A percentile compares a stretch with the other conserved stretches of the same genome.
phyloP scores from a whole-genome alignment of 176 grass and related monocot species.

The Oryza glaberrima region DNA sequence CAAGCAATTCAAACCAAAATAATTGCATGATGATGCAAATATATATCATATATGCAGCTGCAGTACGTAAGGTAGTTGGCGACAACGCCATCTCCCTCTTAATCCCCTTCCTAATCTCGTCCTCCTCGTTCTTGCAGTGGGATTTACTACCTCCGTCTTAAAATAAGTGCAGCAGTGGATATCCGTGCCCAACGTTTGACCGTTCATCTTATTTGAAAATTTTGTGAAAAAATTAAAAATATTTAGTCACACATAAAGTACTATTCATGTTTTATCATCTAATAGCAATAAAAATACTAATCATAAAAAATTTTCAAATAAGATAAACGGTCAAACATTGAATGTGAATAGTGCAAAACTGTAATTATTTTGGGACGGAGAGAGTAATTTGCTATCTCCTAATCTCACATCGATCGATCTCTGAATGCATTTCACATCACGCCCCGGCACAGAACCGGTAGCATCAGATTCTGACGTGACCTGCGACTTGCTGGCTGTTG shows the following conservation, averaged over 20 bases:
- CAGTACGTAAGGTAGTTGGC: constrained; percentile 23
- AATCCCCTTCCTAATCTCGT: constrained; percentile 30
- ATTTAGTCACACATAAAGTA: no score
- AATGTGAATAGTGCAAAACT: no score
- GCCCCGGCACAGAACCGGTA: constrained; percentile 35
- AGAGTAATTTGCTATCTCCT: background rate
- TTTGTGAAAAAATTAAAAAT: no score
- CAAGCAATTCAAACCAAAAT: background rate
- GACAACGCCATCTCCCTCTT: constrained; percentile 11
- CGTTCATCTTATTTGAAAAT: no score
- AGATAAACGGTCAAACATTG: no score
- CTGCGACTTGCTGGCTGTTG: constrained; percentile 35
- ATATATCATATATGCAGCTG: background rate
- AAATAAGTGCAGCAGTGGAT: no score
- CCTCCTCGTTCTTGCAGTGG: background rate
- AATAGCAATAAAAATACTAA: no score
- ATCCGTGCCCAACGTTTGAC: no score
- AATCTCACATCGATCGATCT: constrained; percentile 15
- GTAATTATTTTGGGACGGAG: no score
- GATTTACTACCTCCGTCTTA: background rate
- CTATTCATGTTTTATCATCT: no score
- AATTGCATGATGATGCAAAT: constrained; percentile 3
- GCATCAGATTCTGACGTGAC: constrained; percentile 52
- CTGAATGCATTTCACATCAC: constrained; percentile 39
- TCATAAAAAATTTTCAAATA: no score